Percentiles rank a stretch among this genome's conserved stretches.
phyloP scores from a whole-genome alignment of 768 basidiomycete genomes.

The Russula sp. region DNA sequence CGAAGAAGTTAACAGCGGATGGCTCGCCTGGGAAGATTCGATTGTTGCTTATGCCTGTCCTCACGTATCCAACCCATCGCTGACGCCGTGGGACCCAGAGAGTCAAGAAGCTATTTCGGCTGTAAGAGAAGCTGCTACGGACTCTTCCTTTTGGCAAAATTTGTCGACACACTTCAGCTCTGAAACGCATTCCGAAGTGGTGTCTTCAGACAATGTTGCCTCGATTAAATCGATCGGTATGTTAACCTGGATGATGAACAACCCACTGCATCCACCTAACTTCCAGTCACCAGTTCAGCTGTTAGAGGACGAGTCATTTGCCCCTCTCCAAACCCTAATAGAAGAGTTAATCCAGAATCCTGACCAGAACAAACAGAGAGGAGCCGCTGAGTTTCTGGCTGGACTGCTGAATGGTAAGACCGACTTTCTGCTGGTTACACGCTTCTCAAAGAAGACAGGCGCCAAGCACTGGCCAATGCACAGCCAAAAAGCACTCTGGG shows the following conservation, averaged over 20 bases:
- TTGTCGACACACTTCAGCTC: constrained; percentile 68
- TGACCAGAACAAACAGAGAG: constrained; percentile 84
- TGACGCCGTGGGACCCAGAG: constrained; percentile 57
- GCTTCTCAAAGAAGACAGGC: constrained; percentile 42
- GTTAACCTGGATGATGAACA: constrained; percentile 28
- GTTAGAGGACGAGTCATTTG: constrained; percentile 69
- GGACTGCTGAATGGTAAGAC: constrained; percentile 59
- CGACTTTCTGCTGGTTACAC: constrained; percentile 1
- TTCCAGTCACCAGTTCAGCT: constrained; percentile 59
- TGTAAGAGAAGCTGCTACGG: constrained; percentile 47
- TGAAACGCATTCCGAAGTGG: constrained; percentile 66
- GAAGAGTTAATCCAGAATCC: constrained; percentile 63
- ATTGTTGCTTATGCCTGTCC: constrained; percentile 50
- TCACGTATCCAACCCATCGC: constrained; percentile 47
- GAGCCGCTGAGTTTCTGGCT: constrained; percentile 79
- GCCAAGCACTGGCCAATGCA: constrained; percentile 82
- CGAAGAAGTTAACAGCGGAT: constrained; percentile 61
- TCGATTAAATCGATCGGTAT: constrained; percentile 73
- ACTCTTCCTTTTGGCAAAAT: constrained; percentile 63
- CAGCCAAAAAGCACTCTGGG: constrained; percentile 70
- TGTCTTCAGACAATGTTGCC: constrained; percentile 68
- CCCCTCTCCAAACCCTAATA: constrained; percentile 56
- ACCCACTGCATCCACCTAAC: background rate
- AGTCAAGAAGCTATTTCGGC: constrained; percentile 51
- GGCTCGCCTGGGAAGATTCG: constrained; percentile 59